Evolutionary conservation across 2,329 filamentous ascomycete genomes (phyloP).

Genomic region (Scytalidium lignicola): DNA sequence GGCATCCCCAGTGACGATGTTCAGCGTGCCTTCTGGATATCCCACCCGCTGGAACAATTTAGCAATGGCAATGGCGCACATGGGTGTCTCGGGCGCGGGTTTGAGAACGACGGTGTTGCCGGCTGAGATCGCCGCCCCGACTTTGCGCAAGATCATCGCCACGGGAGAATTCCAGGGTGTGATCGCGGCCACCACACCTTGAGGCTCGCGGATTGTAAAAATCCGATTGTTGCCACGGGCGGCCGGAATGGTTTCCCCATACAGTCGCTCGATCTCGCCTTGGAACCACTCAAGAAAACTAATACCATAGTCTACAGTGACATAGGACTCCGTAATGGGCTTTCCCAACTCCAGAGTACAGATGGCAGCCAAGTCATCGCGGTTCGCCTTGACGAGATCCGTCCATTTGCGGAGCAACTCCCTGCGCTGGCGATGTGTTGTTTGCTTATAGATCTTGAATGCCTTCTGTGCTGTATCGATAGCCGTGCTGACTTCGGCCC

Average conservation of each 20-base stretch:
- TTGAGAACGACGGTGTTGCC: slow-evolving; percentile 86
- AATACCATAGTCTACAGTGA: slow-evolving; percentile 52
- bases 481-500: too few relatives aligned
- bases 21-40: too few relatives aligned
- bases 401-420: slow-evolving; percentile 72
- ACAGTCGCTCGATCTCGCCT: slow-evolving; percentile 33
- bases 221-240: slow-evolving; percentile 8
- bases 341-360: slow-evolving; percentile 69
- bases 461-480: slow-evolving; percentile 75
- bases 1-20: too few relatives aligned
- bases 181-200: slow-evolving; percentile 15
- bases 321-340: slow-evolving; percentile 53
- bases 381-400: slow-evolving; percentile 67
- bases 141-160: slow-evolving; percentile 44
- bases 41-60: too few relatives aligned
- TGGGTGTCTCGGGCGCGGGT: slow-evolving; percentile 87
- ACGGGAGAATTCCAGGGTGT: slow-evolving; percentile 45
- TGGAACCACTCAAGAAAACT: slow-evolving; percentile 59
- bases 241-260: slow-evolving; percentile 11
- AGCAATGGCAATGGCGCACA: too few relatives aligned
- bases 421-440: slow-evolving; percentile 65
- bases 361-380: slow-evolving; percentile 68
- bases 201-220: slow-evolving; percentile 13
- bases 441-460: slow-evolving; percentile 61
- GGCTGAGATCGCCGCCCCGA: slow-evolving; percentile 63